A percentile compares a stretch with the other conserved stretches of the same genome.
Evolutionary conservation across 495 filamentous ascomycete species (phyloP).

Genomic region (Penicilliopsis zonata): DNA sequence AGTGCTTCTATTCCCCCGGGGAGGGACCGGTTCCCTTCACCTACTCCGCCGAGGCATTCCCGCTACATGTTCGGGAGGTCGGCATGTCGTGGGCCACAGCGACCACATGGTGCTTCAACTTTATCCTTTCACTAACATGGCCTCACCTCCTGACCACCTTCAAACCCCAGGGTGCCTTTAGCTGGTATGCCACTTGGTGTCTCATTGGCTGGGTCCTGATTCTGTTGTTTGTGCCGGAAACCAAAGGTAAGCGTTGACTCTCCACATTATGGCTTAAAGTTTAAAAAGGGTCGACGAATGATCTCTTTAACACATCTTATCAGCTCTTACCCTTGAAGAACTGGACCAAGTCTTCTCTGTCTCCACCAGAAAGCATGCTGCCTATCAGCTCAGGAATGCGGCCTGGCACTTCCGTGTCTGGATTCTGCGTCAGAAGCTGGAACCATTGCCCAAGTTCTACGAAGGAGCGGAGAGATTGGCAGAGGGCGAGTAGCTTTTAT

Average conservation of each 20-base stretch:
- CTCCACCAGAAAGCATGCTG: constrained; percentile 34
- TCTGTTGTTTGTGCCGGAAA: constrained; percentile 44
- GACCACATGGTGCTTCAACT: constrained; percentile 40
- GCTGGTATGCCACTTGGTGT: constrained; percentile 52
- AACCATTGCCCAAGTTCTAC: constrained; percentile 33
- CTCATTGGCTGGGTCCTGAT: constrained; percentile 43
- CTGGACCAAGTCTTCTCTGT: constrained; percentile 42
- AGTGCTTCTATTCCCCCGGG: constrained; percentile 42
- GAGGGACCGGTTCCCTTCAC: constrained; percentile 45
- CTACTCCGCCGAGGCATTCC: constrained; percentile 49
- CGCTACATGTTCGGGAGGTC: constrained; percentile 49
- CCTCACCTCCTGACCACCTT: constrained; percentile 36
- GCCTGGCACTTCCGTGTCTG: constrained; percentile 41
- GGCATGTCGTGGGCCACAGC: constrained; percentile 54
- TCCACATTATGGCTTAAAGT: constrained; percentile 6
- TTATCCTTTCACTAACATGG: constrained; percentile 47
- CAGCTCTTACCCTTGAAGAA: constrained; percentile 38
- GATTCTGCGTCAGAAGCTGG: constrained; percentile 35
- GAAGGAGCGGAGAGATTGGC: constrained; percentile 20
- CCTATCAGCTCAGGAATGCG: constrained; percentile 33
- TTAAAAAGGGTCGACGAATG: too few relatives aligned
- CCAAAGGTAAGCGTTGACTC: constrained; percentile 27
- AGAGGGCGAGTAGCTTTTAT: too few relatives aligned
- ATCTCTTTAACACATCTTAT: neutral
- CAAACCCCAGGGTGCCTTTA: constrained; percentile 43